Base-by-base conservation (phyloP, 2,329 filamentous ascomycete genomes). In the Alternaria brassicicola region DNA sequence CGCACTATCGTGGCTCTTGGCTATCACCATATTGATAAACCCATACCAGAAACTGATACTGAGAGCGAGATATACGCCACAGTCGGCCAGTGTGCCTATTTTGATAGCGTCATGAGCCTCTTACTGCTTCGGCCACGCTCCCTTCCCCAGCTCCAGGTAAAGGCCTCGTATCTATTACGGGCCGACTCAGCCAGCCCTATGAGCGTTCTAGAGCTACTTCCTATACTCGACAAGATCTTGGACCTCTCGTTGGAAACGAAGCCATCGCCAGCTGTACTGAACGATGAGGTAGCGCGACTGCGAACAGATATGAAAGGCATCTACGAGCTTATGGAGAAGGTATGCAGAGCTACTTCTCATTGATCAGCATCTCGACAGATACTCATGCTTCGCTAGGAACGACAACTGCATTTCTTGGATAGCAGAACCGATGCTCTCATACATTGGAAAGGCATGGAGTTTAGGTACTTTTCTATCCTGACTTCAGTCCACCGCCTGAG, bases 361-460 rank as follows among this genome's bases (percentile, higher is more conserved):
- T n/a, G 4, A 21, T 3, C 6, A 15, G 2, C 2, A 23, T 39
- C 21, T 7, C 17, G 25, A 17, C 6, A 31, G 3, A 30, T 17
- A 12, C 63, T 68, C 38, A 67, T 25, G 1, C 9, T 10, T n/a
- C 17, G 13, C 10, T 17, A 71, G 68, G 53, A 65, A 55, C 64
- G 69, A 6, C 63, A 68, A 13, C 41, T 51, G 13, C 55, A 66
- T 46, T 60, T 66, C 1, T 25, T 64, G 7, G 64, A 69, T 6
- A 60, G 66, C 6, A 65, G 66, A 30, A 41, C 57, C 17, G 64
- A 69, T 38, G 65, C 72, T 7, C 54, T 71, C 5, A 64, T 74
- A 21, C 71, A 76, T 28, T 76, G 70, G 70, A 70, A 70, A 23
- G 69, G 67, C 39, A 59, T 73, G 7, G 72, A 76, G 33, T 76